These are phyloP conservation scores for Gossypium lobatum DNA, from an alignment of 441 rosid species.

Conservation along the genomic window DNA sequence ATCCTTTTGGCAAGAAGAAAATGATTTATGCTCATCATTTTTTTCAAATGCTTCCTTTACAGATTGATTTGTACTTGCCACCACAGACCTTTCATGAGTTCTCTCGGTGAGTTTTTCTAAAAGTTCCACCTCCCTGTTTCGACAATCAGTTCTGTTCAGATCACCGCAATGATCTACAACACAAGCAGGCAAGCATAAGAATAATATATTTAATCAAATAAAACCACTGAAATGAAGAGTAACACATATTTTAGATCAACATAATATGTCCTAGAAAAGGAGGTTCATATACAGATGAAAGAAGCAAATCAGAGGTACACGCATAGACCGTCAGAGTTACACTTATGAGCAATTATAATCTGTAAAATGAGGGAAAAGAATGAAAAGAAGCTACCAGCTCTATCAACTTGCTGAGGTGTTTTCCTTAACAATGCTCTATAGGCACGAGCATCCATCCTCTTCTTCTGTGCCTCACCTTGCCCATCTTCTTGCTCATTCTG, in stretches of 20 bases:
- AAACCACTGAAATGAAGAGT: not conserved
- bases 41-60: not conserved
- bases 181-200: not conserved
- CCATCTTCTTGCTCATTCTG: not conserved
- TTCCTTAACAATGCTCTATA: slow-evolving; percentile 1
- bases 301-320: not conserved
- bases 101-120: not conserved
- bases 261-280: not conserved
- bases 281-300: not conserved
- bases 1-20: not conserved
- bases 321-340: not conserved
- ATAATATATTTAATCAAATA: not conserved
- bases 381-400: slow-evolving; percentile 9
- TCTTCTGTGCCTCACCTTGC: slow-evolving; percentile 13
- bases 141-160: not conserved
- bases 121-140: not conserved
- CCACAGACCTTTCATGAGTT: not conserved
- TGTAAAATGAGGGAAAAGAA: not conserved
- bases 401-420: not conserved
- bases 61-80: slow-evolving; percentile 3
- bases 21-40: not conserved
- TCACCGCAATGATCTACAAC: slow-evolving; percentile 1
- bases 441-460: slow-evolving; percentile 14
- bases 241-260: not conserved
- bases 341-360: not conserved